Percentiles rank a stretch among this genome's conserved stretches.
Evolutionary conservation across 352 stramenopile species (phyloP).

Genomic region (Phytophthora brassicae): DNA sequence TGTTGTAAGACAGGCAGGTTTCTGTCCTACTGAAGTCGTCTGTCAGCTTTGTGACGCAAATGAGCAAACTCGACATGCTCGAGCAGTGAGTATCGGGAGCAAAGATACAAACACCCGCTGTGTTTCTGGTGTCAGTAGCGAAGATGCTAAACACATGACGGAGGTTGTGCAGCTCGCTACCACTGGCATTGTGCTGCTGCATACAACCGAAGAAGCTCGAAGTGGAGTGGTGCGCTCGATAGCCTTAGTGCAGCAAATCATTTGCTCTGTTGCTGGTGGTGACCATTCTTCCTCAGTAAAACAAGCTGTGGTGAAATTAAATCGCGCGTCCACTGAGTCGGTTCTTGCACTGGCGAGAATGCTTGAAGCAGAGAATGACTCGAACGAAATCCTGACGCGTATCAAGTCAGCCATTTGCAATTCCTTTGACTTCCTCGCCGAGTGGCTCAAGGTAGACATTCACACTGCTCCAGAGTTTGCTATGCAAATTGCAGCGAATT

Average conservation of each 20-base stretch:
- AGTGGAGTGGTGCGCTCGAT: constrained; percentile 38
- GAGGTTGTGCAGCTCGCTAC: constrained; percentile 51
- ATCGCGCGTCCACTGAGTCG: constrained; percentile 45
- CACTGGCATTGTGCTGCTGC: constrained; percentile 49
- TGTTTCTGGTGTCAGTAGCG: constrained; percentile 20
- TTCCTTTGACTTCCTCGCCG: constrained; percentile 36
- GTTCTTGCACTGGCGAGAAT: constrained; percentile 44
- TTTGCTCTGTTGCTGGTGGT: constrained; percentile 30
- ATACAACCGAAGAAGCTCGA: constrained; percentile 44
- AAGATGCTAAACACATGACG: constrained; percentile 33
- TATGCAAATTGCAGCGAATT: constrained; percentile 45
- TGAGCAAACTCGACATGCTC: constrained; percentile 31
- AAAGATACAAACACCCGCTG: constrained; percentile 9
- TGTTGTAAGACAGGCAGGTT: constrained; percentile 36
- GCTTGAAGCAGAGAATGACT: constrained; percentile 10
- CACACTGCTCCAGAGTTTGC: constrained; percentile 37
- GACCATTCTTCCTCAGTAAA: constrained; percentile 29
- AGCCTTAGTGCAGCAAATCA: constrained; percentile 36
- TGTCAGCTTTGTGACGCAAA: constrained; percentile 44
- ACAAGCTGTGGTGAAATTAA: constrained; percentile 37
- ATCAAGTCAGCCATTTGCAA: constrained; percentile 33
- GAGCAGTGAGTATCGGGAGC: constrained; percentile 26
- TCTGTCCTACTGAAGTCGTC: constrained; percentile 47
- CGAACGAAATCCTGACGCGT: constrained; percentile 3
- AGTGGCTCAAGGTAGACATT: constrained; percentile 47